A percentile compares a stretch with the other conserved stretches of the same genome.
Evolutionary conservation across 176 grass and related monocot genomes (phyloP).

Genomic region (Microstegium vimineum): DNA sequence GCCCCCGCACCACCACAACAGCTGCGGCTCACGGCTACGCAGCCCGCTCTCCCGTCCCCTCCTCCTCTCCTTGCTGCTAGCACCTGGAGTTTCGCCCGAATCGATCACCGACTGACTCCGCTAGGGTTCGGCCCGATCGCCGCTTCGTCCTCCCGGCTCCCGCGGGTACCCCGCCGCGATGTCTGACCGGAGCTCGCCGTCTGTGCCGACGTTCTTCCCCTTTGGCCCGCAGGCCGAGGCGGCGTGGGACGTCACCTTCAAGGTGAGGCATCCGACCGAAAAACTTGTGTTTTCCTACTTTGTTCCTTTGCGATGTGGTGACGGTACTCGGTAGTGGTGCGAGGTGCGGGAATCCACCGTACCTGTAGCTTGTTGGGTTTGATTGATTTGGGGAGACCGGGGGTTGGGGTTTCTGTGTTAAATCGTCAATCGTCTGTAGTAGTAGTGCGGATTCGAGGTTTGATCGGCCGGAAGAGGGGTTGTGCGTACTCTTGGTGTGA

Average conservation of each 20-base stretch:
- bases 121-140: constrained; percentile 30
- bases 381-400: not conserved
- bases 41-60: constrained; percentile 2
- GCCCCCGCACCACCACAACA: not conserved
- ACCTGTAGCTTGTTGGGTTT: not conserved
- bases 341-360: not conserved
- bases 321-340: not conserved
- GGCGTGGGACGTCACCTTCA: constrained; percentile 55
- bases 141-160: constrained; percentile 23
- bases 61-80: not conserved
- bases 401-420: not conserved
- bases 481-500: not conserved
- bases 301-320: not conserved
- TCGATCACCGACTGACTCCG: constrained; percentile 2
- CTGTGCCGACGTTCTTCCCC: constrained; percentile 10
- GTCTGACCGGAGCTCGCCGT: constrained; percentile 27
- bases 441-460: not conserved
- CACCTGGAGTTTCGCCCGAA: not conserved
- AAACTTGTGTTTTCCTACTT: not conserved
- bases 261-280: constrained; percentile 26
- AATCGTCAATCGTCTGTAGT: not conserved
- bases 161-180: constrained; percentile 39
- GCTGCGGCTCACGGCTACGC: constrained; percentile 93
- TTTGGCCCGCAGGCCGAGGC: constrained; percentile 17
- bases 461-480: not conserved